phyloP scores from a whole-genome alignment of 2,329 filamentous ascomycete species.

The Trichophyton verrucosum region DNA sequence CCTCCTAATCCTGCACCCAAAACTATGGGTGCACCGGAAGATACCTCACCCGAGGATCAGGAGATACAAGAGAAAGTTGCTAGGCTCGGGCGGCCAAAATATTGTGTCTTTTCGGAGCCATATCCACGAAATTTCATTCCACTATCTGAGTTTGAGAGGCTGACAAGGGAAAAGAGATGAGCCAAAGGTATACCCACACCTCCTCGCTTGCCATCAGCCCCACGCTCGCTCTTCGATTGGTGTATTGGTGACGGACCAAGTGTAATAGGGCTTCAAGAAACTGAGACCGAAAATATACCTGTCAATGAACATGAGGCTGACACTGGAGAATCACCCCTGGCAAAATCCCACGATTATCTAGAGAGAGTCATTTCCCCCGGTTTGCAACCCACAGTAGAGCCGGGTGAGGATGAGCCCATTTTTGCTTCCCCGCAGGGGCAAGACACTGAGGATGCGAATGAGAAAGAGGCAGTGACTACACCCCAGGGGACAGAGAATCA shows the following conservation, averaged over 20 bases:
- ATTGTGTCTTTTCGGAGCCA: not conserved
- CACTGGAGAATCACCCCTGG: too few species aligned
- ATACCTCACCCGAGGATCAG: not conserved
- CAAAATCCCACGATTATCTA: too few species aligned
- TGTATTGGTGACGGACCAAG: too few species aligned
- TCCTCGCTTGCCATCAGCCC: not conserved
- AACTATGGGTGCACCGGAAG: not conserved
- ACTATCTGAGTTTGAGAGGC: not conserved
- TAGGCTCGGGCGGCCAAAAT: not conserved
- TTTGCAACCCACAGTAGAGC: not conserved
- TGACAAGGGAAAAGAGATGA: not conserved
- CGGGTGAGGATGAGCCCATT: not conserved
- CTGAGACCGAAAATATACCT: too few species aligned
- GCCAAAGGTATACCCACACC: not conserved
- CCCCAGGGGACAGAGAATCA: not conserved
- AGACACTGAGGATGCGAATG: not conserved
- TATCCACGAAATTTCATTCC: not conserved
- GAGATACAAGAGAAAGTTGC: not conserved
- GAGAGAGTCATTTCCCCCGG: not conserved
- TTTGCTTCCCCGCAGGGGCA: not conserved
- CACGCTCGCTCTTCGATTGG: not conserved
- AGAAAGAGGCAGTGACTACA: not conserved
- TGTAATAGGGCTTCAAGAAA: too few species aligned
- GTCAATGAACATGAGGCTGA: too few species aligned
- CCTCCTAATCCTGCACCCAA: not conserved